Evolutionary conservation across 352 stramenopile species (phyloP), one percentile per base, ranked within the genome.

Genomic region (Phytophthora brassicae): DNA sequence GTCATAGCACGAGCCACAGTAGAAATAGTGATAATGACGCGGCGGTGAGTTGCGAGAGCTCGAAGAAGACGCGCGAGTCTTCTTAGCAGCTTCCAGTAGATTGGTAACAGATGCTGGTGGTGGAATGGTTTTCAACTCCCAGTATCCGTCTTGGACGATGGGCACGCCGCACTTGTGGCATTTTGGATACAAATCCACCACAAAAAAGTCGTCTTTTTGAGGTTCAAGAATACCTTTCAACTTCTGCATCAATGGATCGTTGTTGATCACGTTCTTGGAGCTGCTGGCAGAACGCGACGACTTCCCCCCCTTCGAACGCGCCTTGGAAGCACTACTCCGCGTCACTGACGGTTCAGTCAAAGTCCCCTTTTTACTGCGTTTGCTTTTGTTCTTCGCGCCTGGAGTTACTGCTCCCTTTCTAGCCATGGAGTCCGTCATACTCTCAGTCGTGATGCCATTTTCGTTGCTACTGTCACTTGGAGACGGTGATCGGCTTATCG

Each of bases 191-290:
- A 99, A 74, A 65, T 97, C 96, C 8, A 98, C 97, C 33, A 99
- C 97, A 69, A 99, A 97, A 54, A 99, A 99, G 63, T 97, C 97
- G 22, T 99, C 96, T 66, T 99, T 99, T 83, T 99, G 98, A n/a
- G 96, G 96, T 50, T 98, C 87, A 43, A 99, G 89, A 46, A 98
- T 98, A 20, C 97, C 92, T 38, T 98, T 97, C 9, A 99, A 88
- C 67, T 98, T 98, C 54, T 97, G 88, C 95, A 99, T 99, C 22
- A 99, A 88, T 43, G 94, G 95, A 58, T 99, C 96, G 47, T 64
- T 81, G 53, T 94, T 94, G 14, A 94, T 70, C 11, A 86, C 81
- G 22, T 83, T 88, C 65, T 94, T 95, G 23, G 77, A 80, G 48
- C 51, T 66, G 38, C 60, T 89, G 26, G 71, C 60, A 26, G 74